Percentiles rank a stretch among this genome's conserved stretches.
Evolutionary conservation across 139 green algal species (phyloP).

Genomic region (Mychonastes homosphaera): DNA sequence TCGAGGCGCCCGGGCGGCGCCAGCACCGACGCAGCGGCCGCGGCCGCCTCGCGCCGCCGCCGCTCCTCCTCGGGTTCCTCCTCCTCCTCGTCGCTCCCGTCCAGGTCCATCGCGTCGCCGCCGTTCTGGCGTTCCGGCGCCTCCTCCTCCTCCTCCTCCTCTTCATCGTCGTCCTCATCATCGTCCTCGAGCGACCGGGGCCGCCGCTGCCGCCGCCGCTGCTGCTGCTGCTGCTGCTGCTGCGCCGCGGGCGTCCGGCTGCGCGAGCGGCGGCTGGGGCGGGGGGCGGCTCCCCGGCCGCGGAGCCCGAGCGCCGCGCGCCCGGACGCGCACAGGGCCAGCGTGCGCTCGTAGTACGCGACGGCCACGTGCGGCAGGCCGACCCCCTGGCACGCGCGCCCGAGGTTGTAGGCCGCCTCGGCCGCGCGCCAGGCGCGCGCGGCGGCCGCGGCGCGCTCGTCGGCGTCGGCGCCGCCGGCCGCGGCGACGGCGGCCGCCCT

Average conservation of each 20-base stretch:
- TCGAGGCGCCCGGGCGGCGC: conserved; percentile 8
- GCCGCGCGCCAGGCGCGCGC: background rate
- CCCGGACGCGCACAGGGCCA: conserved; percentile 3
- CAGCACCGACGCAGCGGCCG: too few species aligned
- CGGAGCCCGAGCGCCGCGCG: too few species aligned
- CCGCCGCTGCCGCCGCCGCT: background rate
- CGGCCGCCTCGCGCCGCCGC: background rate
- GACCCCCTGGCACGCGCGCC: conserved; percentile 62
- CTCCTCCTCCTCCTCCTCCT: conserved; percentile 2
- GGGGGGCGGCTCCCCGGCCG: too few species aligned
- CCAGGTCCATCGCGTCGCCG: background rate
- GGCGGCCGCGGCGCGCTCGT: conserved; percentile 7
- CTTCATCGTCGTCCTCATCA: background rate
- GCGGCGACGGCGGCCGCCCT: background rate
- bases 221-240: too few species aligned
- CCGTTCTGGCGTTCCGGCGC: too few species aligned
- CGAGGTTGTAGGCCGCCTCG: conserved; percentile 75
- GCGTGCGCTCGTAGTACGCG: conserved; percentile 17
- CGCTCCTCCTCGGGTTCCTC: background rate
- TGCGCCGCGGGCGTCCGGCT: too few species aligned
- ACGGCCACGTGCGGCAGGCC: conserved; percentile 64
- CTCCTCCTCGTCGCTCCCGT: conserved; percentile 3
- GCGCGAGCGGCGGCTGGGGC: too few species aligned
- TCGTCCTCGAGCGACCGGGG: background rate
- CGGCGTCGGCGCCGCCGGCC: background rate